Conservation (phyloP, 352 stramenopile species). For the Globisporangium perplexum region DNA sequence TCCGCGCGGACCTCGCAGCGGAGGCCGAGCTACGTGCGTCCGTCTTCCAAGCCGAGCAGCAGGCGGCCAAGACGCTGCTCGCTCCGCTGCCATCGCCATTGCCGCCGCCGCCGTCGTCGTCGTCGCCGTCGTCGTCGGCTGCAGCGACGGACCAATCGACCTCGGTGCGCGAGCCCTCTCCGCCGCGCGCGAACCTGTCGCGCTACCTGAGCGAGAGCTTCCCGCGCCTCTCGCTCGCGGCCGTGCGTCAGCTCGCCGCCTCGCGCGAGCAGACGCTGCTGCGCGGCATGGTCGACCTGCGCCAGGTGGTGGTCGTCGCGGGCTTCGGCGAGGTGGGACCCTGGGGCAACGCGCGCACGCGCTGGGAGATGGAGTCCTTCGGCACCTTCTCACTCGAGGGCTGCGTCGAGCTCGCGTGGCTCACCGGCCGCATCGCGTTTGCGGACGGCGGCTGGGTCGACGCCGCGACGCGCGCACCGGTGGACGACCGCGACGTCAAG, state of each 20-base stretch:
- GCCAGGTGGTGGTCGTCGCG: constrained; percentile 78
- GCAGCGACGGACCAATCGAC: too few relatives aligned
- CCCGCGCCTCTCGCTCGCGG: constrained; percentile 49
- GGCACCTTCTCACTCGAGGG: constrained; percentile 87
- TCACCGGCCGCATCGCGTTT: constrained; percentile 80
- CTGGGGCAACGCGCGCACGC: constrained; percentile 80
- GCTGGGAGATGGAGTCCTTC: constrained; percentile 89
- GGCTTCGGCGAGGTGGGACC: constrained; percentile 85
- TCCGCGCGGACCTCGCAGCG: constrained; percentile 45
- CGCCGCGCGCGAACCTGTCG: constrained; percentile 63
- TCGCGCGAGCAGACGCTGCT: constrained; percentile 47
- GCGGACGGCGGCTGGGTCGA: constrained; percentile 84
- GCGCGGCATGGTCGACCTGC: constrained; percentile 74
- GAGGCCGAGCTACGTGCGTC: constrained; percentile 52
- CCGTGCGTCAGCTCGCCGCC: too few relatives aligned
- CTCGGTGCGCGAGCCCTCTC: too few relatives aligned
- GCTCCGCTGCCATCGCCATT: too few relatives aligned
- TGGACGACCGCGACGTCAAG: constrained; percentile 80
- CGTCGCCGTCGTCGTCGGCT: too few relatives aligned
- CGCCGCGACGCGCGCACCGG: constrained; percentile 68
- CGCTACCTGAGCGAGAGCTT: constrained; percentile 70
- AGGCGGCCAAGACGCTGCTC: too few relatives aligned
- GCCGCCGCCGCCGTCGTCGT: too few relatives aligned
- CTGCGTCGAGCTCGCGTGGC: constrained; percentile 83
- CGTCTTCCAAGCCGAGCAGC: constrained; percentile 29